Evolutionary conservation across 495 filamentous ascomycete genomes (phyloP), one percentile per base, ranked within the genome.

Genomic region (Oidiodendron maius): DNA sequence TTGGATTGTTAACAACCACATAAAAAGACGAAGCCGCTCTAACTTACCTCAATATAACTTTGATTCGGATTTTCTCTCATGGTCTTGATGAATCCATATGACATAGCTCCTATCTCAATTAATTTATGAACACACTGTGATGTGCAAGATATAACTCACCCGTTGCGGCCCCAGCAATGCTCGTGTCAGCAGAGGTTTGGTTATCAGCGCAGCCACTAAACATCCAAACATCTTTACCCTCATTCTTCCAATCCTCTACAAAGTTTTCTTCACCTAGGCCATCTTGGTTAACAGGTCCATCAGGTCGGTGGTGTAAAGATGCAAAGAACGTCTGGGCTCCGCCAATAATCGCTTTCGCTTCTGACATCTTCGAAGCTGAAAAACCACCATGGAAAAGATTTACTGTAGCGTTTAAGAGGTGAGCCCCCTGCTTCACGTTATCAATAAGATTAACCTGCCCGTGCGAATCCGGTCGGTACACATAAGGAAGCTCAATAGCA

Each of bases 141-240:
- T 11, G 24, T 12, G 30, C 10, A 18, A 17, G 46, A 38, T 11
- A 2, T 8, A 40, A 18, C 30, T 4, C 34, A 51, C 59, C 61
- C 1, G 70, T 75, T 3, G 70, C 61, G 16, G 57, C 56, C 0
- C 77, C 76, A 12, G 67, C 64, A 45, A 81, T 81, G 30, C 62
- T 69, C 22, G 79, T 75, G 62, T 82, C 77, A 25, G 79, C 78
- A 28, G 65, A 71, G 1, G 78, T 81, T 65, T 82, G 76, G 48
- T 80, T 71, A 60, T 81, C 78, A 12, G 69, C 61, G 57, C 78
- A 82, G 3, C 78, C 78, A 38, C 65, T 71, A 52, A 78, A 81
- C 78, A 82, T 79, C 60, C 71, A 77, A 24, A 80, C 78, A 51
- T 76, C 69, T 50, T 71, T 70, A 11, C 74, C 72, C 51, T 77